These are phyloP conservation scores for Coleophoma cylindrospora DNA, from an alignment of 2,329 filamentous ascomycete genomes.

Conservation along the genomic window DNA sequence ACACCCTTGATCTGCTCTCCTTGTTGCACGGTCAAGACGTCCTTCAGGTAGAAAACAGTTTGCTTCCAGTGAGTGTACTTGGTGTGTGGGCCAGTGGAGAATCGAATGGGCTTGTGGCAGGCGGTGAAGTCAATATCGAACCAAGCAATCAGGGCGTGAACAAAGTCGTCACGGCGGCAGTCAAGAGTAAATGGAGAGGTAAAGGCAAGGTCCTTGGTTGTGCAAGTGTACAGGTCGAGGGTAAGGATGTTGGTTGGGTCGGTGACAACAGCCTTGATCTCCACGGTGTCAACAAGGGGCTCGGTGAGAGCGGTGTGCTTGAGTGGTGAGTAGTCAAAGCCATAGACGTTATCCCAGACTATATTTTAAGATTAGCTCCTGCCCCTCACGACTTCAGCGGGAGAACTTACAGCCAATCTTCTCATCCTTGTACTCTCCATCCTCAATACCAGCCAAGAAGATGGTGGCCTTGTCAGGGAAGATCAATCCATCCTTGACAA, in stretches of 20 bases:
- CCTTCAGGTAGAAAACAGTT: conserved; percentile 95
- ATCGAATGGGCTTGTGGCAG: conserved; percentile 96
- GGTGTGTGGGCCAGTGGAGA: conserved; percentile 95
- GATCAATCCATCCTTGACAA: conserved; percentile 82
- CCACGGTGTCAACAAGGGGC: conserved; percentile 95
- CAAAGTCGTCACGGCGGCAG: conserved; percentile 83
- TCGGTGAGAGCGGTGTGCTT: conserved; percentile 92
- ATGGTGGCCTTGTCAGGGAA: conserved; percentile 99
- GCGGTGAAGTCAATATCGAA: conserved; percentile 99
- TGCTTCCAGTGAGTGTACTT: conserved; percentile 99
- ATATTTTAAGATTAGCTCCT: conserved; percentile 22
- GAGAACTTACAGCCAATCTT: conserved; percentile 88
- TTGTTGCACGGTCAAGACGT: conserved; percentile 86
- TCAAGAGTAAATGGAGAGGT: conserved; percentile 69
- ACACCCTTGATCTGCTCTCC: conserved; percentile 73
- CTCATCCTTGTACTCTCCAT: conserved; percentile 99
- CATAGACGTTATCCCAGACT: conserved; percentile 99
- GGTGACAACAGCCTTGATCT: conserved; percentile 94
- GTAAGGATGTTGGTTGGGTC: conserved; percentile 82
- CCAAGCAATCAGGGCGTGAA: conserved; percentile 96
- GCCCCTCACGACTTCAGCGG: neutral
- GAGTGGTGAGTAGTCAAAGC: conserved; percentile 92
- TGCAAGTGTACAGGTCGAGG: conserved; percentile 91
- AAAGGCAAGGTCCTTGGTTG: conserved; percentile 78
- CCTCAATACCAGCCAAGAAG: conserved; percentile 94